A percentile compares a stretch with the other conserved stretches of the same genome.
phyloP scores from a whole-genome alignment of 352 stramenopile genomes.

The Pythium dissotocum region DNA sequence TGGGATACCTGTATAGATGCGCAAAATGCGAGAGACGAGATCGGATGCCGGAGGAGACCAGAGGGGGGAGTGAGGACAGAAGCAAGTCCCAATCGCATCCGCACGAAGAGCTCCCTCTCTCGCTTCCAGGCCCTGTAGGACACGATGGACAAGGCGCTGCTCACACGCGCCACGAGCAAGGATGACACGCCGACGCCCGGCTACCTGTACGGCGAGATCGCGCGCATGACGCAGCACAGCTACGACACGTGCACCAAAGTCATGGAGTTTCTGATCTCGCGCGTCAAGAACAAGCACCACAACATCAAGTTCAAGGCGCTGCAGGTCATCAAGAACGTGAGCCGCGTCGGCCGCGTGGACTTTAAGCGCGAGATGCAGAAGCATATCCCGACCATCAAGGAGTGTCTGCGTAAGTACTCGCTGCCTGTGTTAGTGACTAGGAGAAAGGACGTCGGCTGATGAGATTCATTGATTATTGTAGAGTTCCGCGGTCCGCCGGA shows the following conservation, averaged over 20 bases:
- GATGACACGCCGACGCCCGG: slow-evolving; percentile 94
- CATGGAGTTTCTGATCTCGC: slow-evolving; percentile 88
- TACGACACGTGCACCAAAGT: slow-evolving; percentile 91
- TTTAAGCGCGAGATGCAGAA: slow-evolving; percentile 93
- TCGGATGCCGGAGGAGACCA: neutral
- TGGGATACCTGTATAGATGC: neutral
- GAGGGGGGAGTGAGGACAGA: neutral
- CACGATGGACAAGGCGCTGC: slow-evolving; percentile 91
- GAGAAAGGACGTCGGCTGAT: neutral
- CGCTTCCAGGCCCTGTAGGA: neutral
- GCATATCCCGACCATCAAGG: slow-evolving; percentile 91
- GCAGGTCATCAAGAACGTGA: slow-evolving; percentile 93
- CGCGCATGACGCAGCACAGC: slow-evolving; percentile 91
- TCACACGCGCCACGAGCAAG: slow-evolving; percentile 92
- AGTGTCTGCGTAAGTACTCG: slow-evolving; percentile 79
- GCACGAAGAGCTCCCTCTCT: neutral
- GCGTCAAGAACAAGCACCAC: slow-evolving; percentile 94
- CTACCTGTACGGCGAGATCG: slow-evolving; percentile 97
- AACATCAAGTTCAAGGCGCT: slow-evolving; percentile 95
- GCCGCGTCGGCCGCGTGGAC: slow-evolving; percentile 83
- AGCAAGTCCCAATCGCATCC: neutral
- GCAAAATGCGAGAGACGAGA: slow-evolving; percentile 2
- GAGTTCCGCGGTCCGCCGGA: slow-evolving; percentile 92
- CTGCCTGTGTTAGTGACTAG: neutral
- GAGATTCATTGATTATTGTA: slow-evolving; percentile 25